Conservation (phyloP, 768 basidiomycete genomes). For the Trametes cubensis region DNA sequence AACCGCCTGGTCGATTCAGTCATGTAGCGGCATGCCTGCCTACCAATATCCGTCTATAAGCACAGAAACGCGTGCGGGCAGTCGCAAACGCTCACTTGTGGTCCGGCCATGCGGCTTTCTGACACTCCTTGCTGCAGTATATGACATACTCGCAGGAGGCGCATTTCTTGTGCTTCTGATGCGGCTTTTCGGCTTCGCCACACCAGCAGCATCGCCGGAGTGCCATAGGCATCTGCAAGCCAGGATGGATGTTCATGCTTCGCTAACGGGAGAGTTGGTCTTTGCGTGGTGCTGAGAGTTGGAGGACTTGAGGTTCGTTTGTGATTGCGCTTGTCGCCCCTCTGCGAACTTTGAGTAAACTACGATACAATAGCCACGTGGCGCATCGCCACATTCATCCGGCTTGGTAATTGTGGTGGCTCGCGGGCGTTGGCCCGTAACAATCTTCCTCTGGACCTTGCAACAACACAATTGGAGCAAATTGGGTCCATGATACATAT, state of each 20-base stretch:
- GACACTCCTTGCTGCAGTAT: slow-evolving; percentile 10
- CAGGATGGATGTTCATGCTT: slow-evolving; percentile 1
- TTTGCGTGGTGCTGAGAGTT: too few relatives aligned
- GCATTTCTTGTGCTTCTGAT: neutral
- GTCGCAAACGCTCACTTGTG: slow-evolving; percentile 1
- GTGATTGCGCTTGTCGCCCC: too few relatives aligned
- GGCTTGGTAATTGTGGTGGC: too few relatives aligned
- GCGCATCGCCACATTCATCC: too few relatives aligned
- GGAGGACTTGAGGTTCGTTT: too few relatives aligned
- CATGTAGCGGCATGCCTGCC: neutral
- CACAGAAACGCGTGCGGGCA: neutral
- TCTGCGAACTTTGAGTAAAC: too few relatives aligned
- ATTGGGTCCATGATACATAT: too few relatives aligned
- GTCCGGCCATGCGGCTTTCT: neutral
- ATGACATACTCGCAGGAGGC: neutral
- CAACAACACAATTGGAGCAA: too few relatives aligned
- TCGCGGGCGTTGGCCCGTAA: too few relatives aligned
- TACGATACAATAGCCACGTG: too few relatives aligned
- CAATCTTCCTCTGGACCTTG: too few relatives aligned
- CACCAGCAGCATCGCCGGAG: slow-evolving; percentile 10
- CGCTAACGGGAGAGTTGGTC: neutral
- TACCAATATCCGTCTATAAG: neutral
- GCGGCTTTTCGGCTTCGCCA: neutral
- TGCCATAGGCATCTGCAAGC: neutral
- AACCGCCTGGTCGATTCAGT: neutral